phyloP scores from a whole-genome alignment of 345 rosid species.

The Euclidium syriacum region DNA sequence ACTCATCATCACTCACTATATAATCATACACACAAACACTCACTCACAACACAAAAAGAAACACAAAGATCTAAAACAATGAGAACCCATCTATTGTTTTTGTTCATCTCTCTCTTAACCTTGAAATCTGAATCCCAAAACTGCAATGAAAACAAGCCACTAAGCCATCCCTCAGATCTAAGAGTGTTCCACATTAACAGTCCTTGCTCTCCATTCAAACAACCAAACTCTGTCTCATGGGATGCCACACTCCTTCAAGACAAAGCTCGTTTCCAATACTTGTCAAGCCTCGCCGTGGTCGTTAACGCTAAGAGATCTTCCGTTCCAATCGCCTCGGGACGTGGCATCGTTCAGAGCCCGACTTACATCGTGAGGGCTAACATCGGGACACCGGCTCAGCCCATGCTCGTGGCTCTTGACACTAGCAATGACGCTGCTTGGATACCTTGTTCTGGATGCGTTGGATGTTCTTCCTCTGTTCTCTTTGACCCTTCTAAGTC shows the following conservation, averaged over 20 bases:
- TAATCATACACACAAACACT: conserved; percentile 15
- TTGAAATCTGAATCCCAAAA: conserved; percentile 32
- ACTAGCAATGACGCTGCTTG: conserved; percentile 87
- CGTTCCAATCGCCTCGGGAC: conserved; percentile 91
- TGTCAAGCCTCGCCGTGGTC: conserved; percentile 53
- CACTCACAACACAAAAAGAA: conserved; percentile 14
- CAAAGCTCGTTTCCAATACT: conserved; percentile 58
- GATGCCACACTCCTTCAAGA: conserved; percentile 69
- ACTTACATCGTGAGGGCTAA: conserved; percentile 69
- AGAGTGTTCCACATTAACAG: conserved; percentile 69
- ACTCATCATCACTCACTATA: conserved; percentile 25
- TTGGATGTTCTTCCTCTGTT: conserved; percentile 64
- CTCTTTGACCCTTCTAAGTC: conserved; percentile 47
- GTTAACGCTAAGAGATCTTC: conserved; percentile 43
- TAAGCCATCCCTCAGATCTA: conserved; percentile 56
- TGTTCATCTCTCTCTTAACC: conserved; percentile 27
- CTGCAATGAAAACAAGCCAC: conserved; percentile 39
- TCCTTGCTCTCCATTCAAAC: conserved; percentile 70
- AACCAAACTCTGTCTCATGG: conserved; percentile 61
- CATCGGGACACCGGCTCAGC: conserved; percentile 80
- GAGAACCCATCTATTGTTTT: conserved; percentile 25
- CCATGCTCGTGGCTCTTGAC: conserved; percentile 83
- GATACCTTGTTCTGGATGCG: conserved; percentile 77
- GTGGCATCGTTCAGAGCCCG: conserved; percentile 73
- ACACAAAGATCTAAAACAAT: conserved; percentile 29